Percentiles rank a stretch among this genome's conserved stretches.
phyloP scores from a whole-genome alignment of 345 rosid species.

The Aurinia saxatilis region DNA sequence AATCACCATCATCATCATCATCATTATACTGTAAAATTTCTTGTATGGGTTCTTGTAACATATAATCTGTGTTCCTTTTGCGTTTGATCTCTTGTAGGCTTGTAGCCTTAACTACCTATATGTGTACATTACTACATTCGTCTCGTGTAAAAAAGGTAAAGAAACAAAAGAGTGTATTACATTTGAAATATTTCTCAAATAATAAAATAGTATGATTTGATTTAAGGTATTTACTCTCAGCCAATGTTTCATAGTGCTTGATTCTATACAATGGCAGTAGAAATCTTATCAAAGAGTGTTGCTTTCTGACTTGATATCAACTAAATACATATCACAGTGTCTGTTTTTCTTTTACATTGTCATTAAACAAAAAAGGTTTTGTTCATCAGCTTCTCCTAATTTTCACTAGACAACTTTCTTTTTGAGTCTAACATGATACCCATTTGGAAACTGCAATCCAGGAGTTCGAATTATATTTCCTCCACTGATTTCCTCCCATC shows the following conservation, averaged over 20 bases:
- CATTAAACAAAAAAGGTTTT: not conserved
- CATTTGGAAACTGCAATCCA: constrained; percentile 83
- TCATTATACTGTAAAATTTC: not conserved
- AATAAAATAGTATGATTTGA: not conserved
- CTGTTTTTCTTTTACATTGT: not conserved
- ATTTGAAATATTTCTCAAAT: not conserved
- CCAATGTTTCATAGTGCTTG: not conserved
- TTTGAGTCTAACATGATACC: constrained; percentile 49
- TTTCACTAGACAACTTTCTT: constrained; percentile 31
- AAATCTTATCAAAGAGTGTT: not conserved
- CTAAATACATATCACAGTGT: not conserved
- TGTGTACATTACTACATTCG: constrained; percentile 17
- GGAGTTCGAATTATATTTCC: constrained; percentile 68
- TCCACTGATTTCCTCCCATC: constrained; percentile 63
- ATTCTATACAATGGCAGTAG: not conserved
- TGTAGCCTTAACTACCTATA: constrained; percentile 12
- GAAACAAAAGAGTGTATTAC: constrained; percentile 15
- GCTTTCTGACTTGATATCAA: not conserved
- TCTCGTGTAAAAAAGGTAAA: constrained; percentile 4
- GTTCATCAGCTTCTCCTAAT: not conserved
- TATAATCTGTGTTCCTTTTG: constrained; percentile 7
- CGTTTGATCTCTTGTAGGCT: constrained; percentile 8
- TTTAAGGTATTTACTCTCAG: not conserved
- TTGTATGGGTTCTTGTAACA: constrained; percentile 18
- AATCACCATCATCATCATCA: not conserved